Evolutionary conservation across 331 rosid species (phyloP), one percentile per base, ranked within the genome.

Genomic region (Acacia concinna): DNA sequence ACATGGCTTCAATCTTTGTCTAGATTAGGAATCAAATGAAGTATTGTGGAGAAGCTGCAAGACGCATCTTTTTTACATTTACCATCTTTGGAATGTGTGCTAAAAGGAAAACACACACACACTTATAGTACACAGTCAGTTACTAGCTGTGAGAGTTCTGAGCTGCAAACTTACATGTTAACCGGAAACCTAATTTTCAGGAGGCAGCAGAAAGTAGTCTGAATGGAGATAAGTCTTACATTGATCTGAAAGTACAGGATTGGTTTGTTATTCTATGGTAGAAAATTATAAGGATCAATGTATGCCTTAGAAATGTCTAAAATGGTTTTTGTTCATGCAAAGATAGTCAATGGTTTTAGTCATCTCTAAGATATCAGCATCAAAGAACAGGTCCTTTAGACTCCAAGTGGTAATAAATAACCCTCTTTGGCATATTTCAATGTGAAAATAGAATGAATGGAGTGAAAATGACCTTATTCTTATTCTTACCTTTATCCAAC

Each of bases 391-490:
- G 25, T 63, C 41, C 13, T 17, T 63, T 65, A 65, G 70, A 44
- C 6, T 65, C 27, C 46, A 34, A 5, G n/a, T 35, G 43, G 11
- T 18, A 46, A 34, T 65, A 10, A 65, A 34, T 34, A 34, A 20
- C 70, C 70, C 70, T 65, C 43, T 17, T 63, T 32, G 68, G 31
- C 25, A 2, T 5, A 63, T 31, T 65, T 32, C 15, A 34, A 35
- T 68, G 37, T 68, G 3, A 44, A 72, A 74, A 59, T 28, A n/a
- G 65, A 74, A 78, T 32, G 8, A 62, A 77, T 52, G 64, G 25
- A 65, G 31, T 27, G 52, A 44, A 32, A 43, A 32, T 75, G 40
- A 28, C 74, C 51, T 9, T 20, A 21, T 37, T 70, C 31, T 20
- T 59, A 59, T 59, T 59, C 35, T 59, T 27, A 59, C 34, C 64